Conservation (phyloP, 2,329 filamentous ascomycete species). For the Penicillium verrucosum region DNA sequence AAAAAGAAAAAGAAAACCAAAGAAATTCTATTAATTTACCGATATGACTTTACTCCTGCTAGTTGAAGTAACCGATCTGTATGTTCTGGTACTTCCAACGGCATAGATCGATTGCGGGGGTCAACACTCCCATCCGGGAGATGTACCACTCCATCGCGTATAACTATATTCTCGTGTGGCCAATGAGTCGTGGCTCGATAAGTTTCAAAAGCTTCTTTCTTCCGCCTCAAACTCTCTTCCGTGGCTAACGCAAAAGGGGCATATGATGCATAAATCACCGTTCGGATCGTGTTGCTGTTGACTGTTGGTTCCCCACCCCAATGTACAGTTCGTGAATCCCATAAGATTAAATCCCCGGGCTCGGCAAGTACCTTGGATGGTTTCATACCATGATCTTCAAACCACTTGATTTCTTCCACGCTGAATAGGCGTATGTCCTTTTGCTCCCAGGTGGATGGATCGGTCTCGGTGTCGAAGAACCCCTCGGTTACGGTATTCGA, state of each 20-base stretch:
- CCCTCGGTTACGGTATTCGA: conserved; percentile 27
- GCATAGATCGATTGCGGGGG: conserved; percentile 2
- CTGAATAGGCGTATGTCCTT: conserved; percentile 25
- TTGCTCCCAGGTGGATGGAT: conserved; percentile 12
- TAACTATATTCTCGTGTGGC: conserved; percentile 3
- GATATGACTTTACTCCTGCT: conserved; percentile 2
- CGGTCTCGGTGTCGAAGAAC: conserved; percentile 32
- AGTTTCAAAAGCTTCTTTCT: conserved; percentile 14
- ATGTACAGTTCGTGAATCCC: conserved; percentile 32
- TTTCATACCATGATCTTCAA: conserved; percentile 23
- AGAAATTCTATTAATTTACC: neutral
- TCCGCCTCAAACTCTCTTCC: neutral
- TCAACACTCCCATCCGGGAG: neutral
- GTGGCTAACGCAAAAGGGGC: conserved; percentile 6
- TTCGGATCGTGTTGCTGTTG: conserved; percentile 19
- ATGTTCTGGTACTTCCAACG: conserved; percentile 1
- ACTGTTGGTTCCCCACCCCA: conserved; percentile 22
- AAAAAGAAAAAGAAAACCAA: neutral
- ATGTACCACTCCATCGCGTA: neutral
- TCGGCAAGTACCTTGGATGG: conserved; percentile 39
- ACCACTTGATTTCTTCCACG: conserved; percentile 31
- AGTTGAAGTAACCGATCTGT: conserved; percentile 1
- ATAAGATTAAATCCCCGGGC: conserved; percentile 44
- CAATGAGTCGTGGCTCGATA: conserved; percentile 3
- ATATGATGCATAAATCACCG: conserved; percentile 23